phyloP scores from a whole-genome alignment of 2,329 filamentous ascomycete species.

The Monilinia aucupariae region DNA sequence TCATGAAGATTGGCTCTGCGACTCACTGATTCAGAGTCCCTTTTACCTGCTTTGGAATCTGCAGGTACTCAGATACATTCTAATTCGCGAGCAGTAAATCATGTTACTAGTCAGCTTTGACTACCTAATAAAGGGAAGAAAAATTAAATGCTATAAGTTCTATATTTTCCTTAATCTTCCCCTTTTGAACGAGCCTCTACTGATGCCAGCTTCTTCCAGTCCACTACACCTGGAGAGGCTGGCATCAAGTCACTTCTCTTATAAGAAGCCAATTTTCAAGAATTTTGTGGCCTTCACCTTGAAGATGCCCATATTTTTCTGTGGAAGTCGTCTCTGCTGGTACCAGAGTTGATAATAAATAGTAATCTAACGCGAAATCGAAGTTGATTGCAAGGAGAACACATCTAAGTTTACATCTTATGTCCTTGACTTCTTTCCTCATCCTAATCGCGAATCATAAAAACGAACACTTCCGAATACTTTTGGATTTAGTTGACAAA shows the following conservation, averaged over 20 bases:
- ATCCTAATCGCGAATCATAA: background rate
- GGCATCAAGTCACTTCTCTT: background rate
- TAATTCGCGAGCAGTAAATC: background rate
- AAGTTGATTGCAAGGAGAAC: background rate
- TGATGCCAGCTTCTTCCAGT: background rate
- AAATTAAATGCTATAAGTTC: background rate
- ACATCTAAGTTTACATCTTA: background rate
- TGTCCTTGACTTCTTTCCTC: background rate
- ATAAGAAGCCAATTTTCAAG: background rate
- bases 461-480: background rate
- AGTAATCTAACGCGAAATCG: background rate
- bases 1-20: background rate
- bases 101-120: background rate
- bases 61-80: background rate
- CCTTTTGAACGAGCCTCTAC: background rate
- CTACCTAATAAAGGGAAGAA: too few species aligned
- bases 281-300: background rate
- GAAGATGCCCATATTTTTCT: background rate
- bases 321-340: background rate
- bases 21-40: background rate
- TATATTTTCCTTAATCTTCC: background rate
- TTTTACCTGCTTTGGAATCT: background rate
- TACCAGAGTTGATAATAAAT: background rate
- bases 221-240: background rate
- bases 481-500: background rate